A percentile compares a stretch with the other conserved stretches of the same genome.
Conservation (phyloP, 192 early-diverging fungal species). For the Umbelopsis isabellina region DNA sequence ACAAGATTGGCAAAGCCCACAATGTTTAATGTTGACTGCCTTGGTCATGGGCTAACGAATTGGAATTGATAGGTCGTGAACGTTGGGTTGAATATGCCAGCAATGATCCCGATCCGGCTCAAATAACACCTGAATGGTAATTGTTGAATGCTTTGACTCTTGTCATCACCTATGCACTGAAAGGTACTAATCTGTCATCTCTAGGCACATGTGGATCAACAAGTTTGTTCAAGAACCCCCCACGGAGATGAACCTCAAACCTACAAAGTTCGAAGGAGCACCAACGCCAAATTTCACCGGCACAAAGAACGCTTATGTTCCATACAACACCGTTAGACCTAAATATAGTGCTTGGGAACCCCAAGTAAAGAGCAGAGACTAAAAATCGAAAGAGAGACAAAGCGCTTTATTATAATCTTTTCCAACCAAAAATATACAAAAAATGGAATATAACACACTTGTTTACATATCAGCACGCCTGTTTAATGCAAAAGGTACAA, state of each 20-base stretch:
- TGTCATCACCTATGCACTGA: background rate
- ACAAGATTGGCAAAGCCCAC: background rate
- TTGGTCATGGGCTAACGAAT: background rate
- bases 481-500: no score
- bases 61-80: conserved; percentile 58
- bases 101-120: conserved; percentile 57
- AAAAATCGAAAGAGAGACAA: conserved; percentile 8
- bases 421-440: background rate
- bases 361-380: conserved; percentile 43
- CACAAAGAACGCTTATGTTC: conserved; percentile 49
- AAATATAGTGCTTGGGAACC: conserved; percentile 63
- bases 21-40: background rate
- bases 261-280: conserved; percentile 34
- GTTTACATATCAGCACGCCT: no score
- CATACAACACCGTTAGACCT: conserved; percentile 61
- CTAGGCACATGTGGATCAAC: conserved; percentile 47
- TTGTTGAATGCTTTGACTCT: background rate
- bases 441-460: background rate
- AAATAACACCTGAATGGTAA: conserved; percentile 77
- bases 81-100: conserved; percentile 75
- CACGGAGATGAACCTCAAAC: conserved; percentile 32
- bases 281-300: conserved; percentile 38
- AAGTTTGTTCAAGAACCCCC: conserved; percentile 44
- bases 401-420: background rate
- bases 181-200: background rate